phyloP scores from a whole-genome alignment of 331 rosid genomes.

The Pyrus hybrid region DNA sequence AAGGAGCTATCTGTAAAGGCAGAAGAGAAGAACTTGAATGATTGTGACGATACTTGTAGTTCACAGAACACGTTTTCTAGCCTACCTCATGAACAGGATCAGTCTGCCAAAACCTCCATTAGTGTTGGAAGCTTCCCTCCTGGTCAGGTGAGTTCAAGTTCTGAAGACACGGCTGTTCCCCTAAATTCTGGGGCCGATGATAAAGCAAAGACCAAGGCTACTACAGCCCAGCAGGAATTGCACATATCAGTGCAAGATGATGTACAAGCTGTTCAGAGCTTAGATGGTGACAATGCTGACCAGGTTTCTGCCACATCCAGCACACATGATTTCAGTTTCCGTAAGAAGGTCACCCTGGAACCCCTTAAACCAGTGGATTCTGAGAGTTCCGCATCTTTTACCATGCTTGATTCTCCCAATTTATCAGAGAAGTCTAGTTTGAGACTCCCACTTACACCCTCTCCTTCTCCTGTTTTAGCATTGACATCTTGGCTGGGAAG shows the following conservation, averaged over 20 bases:
- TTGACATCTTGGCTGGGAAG: slow-evolving; percentile 88
- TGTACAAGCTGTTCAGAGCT: slow-evolving; percentile 48
- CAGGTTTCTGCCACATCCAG: slow-evolving; percentile 64
- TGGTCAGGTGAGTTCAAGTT: slow-evolving; percentile 83
- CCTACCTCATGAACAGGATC: slow-evolving; percentile 80
- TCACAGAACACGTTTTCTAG: slow-evolving; percentile 87
- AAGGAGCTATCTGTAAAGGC: slow-evolving; percentile 78
- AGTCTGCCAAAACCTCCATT: slow-evolving; percentile 76
- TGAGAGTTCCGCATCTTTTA: slow-evolving; percentile 62
- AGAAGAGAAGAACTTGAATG: slow-evolving; percentile 67
- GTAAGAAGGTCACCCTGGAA: slow-evolving; percentile 36
- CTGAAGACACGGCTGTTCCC: slow-evolving; percentile 59
- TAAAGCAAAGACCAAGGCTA: slow-evolving; percentile 31
- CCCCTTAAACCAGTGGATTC: slow-evolving; percentile 47
- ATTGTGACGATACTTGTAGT: slow-evolving; percentile 77
- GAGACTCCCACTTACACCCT: slow-evolving; percentile 41
- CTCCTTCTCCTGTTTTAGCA: slow-evolving; percentile 62
- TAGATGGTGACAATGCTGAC: slow-evolving; percentile 62
- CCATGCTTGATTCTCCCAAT: slow-evolving; percentile 64
- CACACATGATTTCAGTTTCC: slow-evolving; percentile 54
- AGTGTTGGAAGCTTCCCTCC: slow-evolving; percentile 92
- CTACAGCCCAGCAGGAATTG: slow-evolving; percentile 32
- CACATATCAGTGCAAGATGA: slow-evolving; percentile 37
- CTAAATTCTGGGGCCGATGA: slow-evolving; percentile 31
- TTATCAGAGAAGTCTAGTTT: slow-evolving; percentile 76